Conservation (phyloP, 352 stramenopile species). For the Aphanomyces invadans region DNA sequence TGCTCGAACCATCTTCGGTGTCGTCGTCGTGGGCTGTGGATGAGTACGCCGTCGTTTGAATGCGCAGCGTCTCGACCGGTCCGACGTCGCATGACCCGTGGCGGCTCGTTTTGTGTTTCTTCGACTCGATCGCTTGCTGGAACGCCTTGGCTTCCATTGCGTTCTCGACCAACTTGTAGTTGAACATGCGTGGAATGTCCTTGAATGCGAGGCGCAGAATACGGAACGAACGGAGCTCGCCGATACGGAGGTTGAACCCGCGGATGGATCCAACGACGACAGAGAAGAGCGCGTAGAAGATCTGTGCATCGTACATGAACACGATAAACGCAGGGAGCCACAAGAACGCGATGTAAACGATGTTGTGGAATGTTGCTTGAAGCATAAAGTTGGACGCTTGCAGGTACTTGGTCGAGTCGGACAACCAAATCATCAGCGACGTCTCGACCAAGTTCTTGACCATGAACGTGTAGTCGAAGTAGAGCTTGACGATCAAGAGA, state of each 20-base stretch:
- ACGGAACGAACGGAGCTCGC: conserved; percentile 76
- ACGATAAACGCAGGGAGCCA: conserved; percentile 76
- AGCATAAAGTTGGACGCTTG: conserved; percentile 76
- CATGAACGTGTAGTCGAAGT: conserved; percentile 81
- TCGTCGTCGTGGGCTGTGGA: conserved; percentile 33
- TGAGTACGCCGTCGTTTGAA: background rate
- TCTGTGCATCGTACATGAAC: conserved; percentile 80
- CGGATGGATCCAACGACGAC: conserved; percentile 68
- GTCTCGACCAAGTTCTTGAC: conserved; percentile 78
- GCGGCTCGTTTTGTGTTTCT: conserved; percentile 51
- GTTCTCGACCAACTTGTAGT: conserved; percentile 81
- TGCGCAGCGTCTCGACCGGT: background rate
- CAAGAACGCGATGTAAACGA: conserved; percentile 70
- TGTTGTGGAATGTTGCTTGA: conserved; percentile 74
- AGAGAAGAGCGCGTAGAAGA: conserved; percentile 72
- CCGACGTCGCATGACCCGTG: background rate
- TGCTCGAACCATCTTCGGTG: no score
- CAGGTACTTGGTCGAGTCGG: conserved; percentile 56
- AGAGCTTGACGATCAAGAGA: conserved; percentile 59
- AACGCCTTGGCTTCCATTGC: conserved; percentile 28
- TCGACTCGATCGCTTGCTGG: conserved; percentile 34
- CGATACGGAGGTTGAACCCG: conserved; percentile 76
- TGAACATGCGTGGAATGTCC: conserved; percentile 79
- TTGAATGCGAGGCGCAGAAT: conserved; percentile 74
- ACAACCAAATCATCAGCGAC: conserved; percentile 77